phyloP scores from a whole-genome alignment of 2,329 filamentous ascomycete genomes.

The Lasiodiplodia hormozganensis region DNA sequence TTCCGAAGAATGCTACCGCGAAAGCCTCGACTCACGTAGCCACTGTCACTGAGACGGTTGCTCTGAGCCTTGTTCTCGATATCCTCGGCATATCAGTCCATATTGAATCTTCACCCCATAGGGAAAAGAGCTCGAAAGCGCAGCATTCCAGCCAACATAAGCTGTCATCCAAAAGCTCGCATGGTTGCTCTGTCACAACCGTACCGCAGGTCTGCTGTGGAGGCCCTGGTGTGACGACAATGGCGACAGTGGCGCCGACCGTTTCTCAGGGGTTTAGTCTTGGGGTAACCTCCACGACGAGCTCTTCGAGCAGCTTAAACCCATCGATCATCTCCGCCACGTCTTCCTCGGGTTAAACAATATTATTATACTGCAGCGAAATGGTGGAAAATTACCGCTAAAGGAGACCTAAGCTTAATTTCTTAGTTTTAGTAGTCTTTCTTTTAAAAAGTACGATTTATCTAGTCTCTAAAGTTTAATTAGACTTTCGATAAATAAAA shows the following conservation, averaged over 20 bases:
- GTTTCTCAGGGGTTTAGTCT: slow-evolving; percentile 1
- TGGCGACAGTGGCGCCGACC: slow-evolving; percentile 7
- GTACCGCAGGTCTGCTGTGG: not conserved
- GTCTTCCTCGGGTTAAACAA: slow-evolving; percentile 13
- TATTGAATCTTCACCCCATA: not conserved
- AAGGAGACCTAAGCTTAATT: not conserved
- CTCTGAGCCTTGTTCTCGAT: slow-evolving; percentile 27
- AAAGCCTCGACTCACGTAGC: not conserved
- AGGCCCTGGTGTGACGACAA: not conserved
- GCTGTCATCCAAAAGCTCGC: not conserved
- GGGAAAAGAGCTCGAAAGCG: not conserved
- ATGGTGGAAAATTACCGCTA: not conserved
- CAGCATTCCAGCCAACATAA: not conserved
- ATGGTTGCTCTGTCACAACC: not conserved
- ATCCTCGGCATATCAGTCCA: slow-evolving; percentile 22
- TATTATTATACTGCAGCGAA: not conserved
- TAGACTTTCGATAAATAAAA: too few species aligned
- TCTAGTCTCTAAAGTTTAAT: too few species aligned
- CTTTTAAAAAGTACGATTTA: too few species aligned
- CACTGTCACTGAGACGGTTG: slow-evolving; percentile 24
- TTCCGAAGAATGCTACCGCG: not conserved
- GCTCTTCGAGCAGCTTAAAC: not conserved
- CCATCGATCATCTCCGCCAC: not conserved
- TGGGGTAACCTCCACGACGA: not conserved
- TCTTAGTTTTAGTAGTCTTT: not conserved